Percentiles rank a stretch among this genome's conserved stretches.
phyloP scores from a whole-genome alignment of 495 filamentous ascomycete species.

The Massariosphaeria phaeospora region DNA sequence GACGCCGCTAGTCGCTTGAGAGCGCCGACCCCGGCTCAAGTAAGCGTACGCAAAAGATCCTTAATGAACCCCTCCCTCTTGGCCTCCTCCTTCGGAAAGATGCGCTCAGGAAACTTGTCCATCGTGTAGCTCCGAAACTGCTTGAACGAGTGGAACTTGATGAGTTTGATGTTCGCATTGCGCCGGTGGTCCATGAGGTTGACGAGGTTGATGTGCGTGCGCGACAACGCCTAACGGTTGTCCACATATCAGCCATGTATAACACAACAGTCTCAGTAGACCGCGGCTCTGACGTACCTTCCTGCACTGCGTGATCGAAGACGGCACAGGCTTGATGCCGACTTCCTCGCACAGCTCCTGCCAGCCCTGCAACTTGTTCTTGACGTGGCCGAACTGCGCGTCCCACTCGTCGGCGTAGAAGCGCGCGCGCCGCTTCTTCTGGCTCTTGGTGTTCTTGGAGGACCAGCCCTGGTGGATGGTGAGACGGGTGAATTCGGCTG shows the following conservation, averaged over 20 bases:
- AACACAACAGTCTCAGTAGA: neutral
- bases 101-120: conserved; percentile 31
- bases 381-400: conserved; percentile 21
- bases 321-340: conserved; percentile 27
- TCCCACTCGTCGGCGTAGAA: conserved; percentile 24
- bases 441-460: neutral
- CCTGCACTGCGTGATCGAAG: conserved; percentile 43
- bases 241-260: neutral
- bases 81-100: conserved; percentile 38
- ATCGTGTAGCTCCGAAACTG: conserved; percentile 44
- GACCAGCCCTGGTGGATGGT: conserved; percentile 13
- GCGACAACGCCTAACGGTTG: neutral
- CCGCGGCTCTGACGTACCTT: conserved; percentile 35
- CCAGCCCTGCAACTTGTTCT: conserved; percentile 22
- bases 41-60: too few relatives aligned
- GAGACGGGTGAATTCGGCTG: conserved; percentile 8
- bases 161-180: conserved; percentile 27
- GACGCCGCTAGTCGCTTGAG: too few relatives aligned
- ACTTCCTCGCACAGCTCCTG: conserved; percentile 37
- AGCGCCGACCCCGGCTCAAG: too few relatives aligned
- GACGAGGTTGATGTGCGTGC: conserved; percentile 45
- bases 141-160: conserved; percentile 35
- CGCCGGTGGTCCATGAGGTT: conserved; percentile 49
- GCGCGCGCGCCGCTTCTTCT: neutral
- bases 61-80: conserved; percentile 44